Evolutionary conservation across 495 filamentous ascomycete species (phyloP).

Genomic region (Apodospora peruviana): DNA sequence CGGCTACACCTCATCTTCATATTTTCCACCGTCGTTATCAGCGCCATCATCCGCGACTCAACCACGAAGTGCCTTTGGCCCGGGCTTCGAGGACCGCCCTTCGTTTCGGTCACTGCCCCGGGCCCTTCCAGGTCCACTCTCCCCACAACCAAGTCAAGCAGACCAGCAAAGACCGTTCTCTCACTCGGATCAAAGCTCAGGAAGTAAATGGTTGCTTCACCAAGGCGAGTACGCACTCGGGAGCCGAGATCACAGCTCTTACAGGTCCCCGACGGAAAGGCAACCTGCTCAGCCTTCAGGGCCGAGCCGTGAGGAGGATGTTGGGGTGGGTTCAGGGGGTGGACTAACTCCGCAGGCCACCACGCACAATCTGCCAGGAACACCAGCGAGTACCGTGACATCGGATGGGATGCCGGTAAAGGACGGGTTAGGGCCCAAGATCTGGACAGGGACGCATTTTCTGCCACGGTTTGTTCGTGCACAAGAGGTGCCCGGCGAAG

Average conservation of each 20-base stretch:
- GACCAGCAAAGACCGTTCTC: conserved; percentile 23
- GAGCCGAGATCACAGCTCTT: conserved; percentile 14
- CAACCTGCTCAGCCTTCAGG: conserved; percentile 13
- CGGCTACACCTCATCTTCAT: conserved; percentile 43
- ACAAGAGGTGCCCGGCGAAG: conserved; percentile 68
- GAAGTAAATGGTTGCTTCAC: conserved; percentile 23
- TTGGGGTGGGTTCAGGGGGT: conserved; percentile 12
- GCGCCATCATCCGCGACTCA: conserved; percentile 16
- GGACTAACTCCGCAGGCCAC: conserved; percentile 17
- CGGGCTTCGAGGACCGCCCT: conserved; percentile 32
- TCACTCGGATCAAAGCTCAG: conserved; percentile 17
- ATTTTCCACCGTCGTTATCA: conserved; percentile 33
- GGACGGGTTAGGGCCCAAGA: conserved; percentile 53
- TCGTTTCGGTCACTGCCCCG: conserved; percentile 34
- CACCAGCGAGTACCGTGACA: conserved; percentile 32
- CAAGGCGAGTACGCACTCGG: conserved; percentile 26
- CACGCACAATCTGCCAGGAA: conserved; percentile 27
- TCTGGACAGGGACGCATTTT: conserved; percentile 57
- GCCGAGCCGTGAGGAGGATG: conserved; percentile 14
- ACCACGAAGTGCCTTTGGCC: conserved; percentile 37
- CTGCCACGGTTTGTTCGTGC: conserved; percentile 53
- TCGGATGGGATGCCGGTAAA: conserved; percentile 42
- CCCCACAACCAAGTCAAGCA: conserved; percentile 29
- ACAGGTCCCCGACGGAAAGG: conserved; percentile 19
- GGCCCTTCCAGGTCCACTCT: conserved; percentile 36